Base-by-base conservation (phyloP, 805 yeast genomes). In the Vanderwaltozyma tropicalis region DNA sequence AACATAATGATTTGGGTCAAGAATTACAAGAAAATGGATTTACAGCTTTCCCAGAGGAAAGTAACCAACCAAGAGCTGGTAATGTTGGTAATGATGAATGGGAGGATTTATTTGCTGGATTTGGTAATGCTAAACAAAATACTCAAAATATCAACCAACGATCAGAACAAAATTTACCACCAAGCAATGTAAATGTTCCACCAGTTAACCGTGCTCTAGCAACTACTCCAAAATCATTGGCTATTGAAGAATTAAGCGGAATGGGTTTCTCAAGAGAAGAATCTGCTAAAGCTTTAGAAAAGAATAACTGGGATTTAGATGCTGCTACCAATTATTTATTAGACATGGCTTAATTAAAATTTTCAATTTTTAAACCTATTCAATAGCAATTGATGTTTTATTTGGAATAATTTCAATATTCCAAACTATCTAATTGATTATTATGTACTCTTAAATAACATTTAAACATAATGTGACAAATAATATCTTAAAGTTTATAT, bases 31-130 rank as follows among this genome's bases (percentile, higher is more conserved):
- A 40, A 17, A 49, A 48, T 31, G 49, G 44, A 1, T 54, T 54
- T 28, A 48, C 57, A 2, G 51, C 50, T 6, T 32, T 37, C 14
- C 7, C 22, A 14, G 34, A 37, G 16, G 17, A 12, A 5, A 17
- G 17, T 7, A 29, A 9, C 24, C 40, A 42, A 24, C 12, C 31
- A 1, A 31, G 34, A 14, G 28, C 26, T 12, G 11, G 24, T 27
- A 41, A 40, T 27, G 60, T 52, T 41, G 63, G 59, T 22, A 71
- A 68, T 37, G 94, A 85, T 51, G 96, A 87, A 57, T 87, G 96
- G 96, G 95, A 87, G 52, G 88, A 85, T 62, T 71, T 87, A 19
- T 87, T 87, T 64, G 89, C 94, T 3, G 95, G 94, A 0, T 82
- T 84, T 55, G 88, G 89, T 14, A 80, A 80, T 45, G 32, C 45